Evolutionary conservation across 495 filamentous ascomycete genomes (phyloP), one percentile per base, ranked within the genome.

Genomic region (Aspergillus saccharolyticus): DNA sequence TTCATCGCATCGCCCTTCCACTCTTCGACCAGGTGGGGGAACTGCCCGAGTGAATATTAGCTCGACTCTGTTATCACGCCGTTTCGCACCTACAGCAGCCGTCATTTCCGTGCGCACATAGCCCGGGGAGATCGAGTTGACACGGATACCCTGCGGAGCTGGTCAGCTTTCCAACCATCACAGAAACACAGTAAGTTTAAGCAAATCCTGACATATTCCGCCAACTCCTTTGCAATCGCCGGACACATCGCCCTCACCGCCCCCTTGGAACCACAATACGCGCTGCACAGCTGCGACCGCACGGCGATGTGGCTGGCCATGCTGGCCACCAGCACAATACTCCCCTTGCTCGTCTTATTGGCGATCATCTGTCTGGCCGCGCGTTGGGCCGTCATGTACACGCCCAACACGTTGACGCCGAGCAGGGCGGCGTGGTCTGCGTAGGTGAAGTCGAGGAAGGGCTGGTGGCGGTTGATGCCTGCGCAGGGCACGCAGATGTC

Each of bases 1-100:
- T 88, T 86, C 21, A 90, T 91, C 14, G 88, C 90, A 55, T 87
- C 70, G 10, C 77, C 77, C 55, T 84, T 85, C 91, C 89, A 96
- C 66, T 87, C 52, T 12, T 68, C 66, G 16, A 73, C 85, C 78
- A 78, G 90, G 91, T 42, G 89, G 85, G 16, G 86, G 84, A 45
- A 95, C 88, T 19, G 80, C 88, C n/a, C n/a, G n/a, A n/a, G n/a
- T n/a, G n/a, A 90, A 24, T 9, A 9, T 48, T 8, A 64, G 88
- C 81, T 43, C 8, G 2, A 43, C 1, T 4, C 19, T 20, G 8
- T 10, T 21, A 19, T 42, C 19, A 20, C 4, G 51, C 4, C 25
- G 6, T n/a, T n/a, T 86, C 71, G n/a, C 19, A 93, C 86, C 66
- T 78, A 68, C 63, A 15, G 63, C 50, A 1, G 66, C 67, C 1